A percentile compares a stretch with the other conserved stretches of the same genome.
These are phyloP conservation scores for Cladosporium phlei DNA, from an alignment of 2,329 filamentous ascomycete genomes.

Conservation along the genomic window DNA sequence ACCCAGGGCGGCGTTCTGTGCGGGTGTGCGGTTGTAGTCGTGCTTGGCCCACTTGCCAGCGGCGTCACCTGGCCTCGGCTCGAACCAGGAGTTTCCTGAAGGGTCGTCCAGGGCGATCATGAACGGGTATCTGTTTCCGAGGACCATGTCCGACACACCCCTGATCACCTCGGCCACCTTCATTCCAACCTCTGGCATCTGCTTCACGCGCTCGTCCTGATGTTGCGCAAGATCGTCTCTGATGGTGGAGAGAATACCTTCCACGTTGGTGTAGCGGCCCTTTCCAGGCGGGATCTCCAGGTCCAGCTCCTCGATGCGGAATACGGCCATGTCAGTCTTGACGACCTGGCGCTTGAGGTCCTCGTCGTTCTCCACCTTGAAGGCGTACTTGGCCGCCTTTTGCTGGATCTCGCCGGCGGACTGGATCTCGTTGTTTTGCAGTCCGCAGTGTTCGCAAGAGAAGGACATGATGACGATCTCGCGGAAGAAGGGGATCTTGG, in stretches of 20 bases:
- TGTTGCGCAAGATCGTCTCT: constrained; percentile 75
- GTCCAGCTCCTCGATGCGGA: constrained; percentile 86
- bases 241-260: constrained; percentile 76
- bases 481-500: constrained; percentile 92
- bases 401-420: constrained; percentile 88
- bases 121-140: constrained; percentile 77
- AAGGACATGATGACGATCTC: constrained; percentile 98
- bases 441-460: constrained; percentile 79
- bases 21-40: constrained; percentile 75
- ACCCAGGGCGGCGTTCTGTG: constrained; percentile 83
- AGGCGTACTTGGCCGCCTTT: constrained; percentile 76
- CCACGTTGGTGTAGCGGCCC: constrained; percentile 88
- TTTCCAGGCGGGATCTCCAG: constrained; percentile 88
- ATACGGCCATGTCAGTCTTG: constrained; percentile 80
- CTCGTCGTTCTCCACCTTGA: constrained; percentile 65
- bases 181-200: constrained; percentile 69
- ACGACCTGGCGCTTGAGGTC: constrained; percentile 86
- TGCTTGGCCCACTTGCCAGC: constrained; percentile 86
- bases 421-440: constrained; percentile 91
- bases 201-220: constrained; percentile 74
- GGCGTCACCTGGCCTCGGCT: constrained; percentile 68
- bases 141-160: constrained; percentile 70
- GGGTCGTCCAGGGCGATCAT: constrained; percentile 83
- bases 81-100: constrained; percentile 94
- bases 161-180: constrained; percentile 74